These are phyloP conservation scores for Cyclotella cryptica DNA, from an alignment of 108 stramenopile genomes.

Conservation along the genomic window DNA sequence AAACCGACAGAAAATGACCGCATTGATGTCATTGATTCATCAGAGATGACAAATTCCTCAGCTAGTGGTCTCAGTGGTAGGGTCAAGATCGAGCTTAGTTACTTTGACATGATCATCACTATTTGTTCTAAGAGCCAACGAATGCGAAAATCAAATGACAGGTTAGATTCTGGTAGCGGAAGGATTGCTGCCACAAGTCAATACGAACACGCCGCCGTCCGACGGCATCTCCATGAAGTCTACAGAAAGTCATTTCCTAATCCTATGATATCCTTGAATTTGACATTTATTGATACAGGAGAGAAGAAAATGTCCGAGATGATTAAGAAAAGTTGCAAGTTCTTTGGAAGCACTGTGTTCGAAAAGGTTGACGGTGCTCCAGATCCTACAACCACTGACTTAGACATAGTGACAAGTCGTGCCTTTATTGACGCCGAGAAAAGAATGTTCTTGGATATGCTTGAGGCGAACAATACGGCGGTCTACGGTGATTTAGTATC, in stretches of 20 bases:
- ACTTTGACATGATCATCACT: constrained; percentile 1
- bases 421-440: neutral
- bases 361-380: neutral
- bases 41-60: neutral
- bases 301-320: neutral
- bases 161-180: too few relatives aligned
- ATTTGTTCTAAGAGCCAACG: neutral
- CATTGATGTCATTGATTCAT: neutral
- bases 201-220: neutral
- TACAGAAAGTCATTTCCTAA: neutral
- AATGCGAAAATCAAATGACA: neutral
- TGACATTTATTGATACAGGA: constrained; percentile 1
- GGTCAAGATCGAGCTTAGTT: neutral
- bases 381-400: neutral
- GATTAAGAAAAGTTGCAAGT: neutral
- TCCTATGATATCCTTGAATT: neutral
- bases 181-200: neutral
- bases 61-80: neutral
- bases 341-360: neutral
- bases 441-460: neutral
- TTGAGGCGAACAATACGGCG: neutral
- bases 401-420: constrained; percentile 12
- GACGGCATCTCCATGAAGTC: neutral
- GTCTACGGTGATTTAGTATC: neutral
- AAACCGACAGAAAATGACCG: neutral